A percentile compares a stretch with the other conserved stretches of the same genome.
Evolutionary conservation across 2,329 filamentous ascomycete genomes (phyloP).

Genomic region (Ophiostoma quercus): DNA sequence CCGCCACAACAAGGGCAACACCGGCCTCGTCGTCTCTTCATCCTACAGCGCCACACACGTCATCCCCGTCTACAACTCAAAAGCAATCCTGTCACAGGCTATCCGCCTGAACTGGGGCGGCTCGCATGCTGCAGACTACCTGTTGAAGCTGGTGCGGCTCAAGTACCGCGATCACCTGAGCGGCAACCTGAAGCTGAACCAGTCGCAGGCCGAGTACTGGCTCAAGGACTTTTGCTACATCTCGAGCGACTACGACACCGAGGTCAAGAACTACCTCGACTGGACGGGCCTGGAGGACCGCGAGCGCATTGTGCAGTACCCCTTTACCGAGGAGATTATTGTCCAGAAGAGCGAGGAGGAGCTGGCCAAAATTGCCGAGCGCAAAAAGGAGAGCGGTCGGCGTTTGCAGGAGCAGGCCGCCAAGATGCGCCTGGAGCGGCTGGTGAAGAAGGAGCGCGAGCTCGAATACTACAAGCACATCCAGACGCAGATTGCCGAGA

Average conservation of each 20-base stretch:
- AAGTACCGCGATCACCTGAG: constrained; percentile 68
- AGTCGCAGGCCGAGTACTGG: constrained; percentile 81
- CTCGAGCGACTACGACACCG: constrained; percentile 73
- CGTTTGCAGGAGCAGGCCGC: constrained; percentile 91
- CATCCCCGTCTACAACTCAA: constrained; percentile 84
- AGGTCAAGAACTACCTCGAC: constrained; percentile 72
- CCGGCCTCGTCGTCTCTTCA: constrained; percentile 83
- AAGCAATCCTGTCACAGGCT: constrained; percentile 76
- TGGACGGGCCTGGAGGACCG: constrained; percentile 90
- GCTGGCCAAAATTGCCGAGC: constrained; percentile 80
- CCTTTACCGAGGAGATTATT: constrained; percentile 84
- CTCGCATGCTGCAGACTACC: constrained; percentile 81
- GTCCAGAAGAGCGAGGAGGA: constrained; percentile 93
- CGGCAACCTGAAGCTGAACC: constrained; percentile 79
- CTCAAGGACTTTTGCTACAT: constrained; percentile 86
- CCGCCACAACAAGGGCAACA: constrained; percentile 80
- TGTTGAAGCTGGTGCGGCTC: constrained; percentile 79
- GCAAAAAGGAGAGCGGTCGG: constrained; percentile 89
- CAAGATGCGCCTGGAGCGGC: constrained; percentile 91
- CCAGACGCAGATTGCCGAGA: constrained; percentile 63
- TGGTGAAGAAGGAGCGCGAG: constrained; percentile 93
- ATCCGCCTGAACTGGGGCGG: constrained; percentile 94
- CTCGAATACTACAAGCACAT: constrained; percentile 88
- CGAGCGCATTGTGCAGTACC: constrained; percentile 85
- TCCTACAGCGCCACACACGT: constrained; percentile 92